Percentiles rank a stretch among this genome's conserved stretches.
These are phyloP conservation scores for Phalaenopsis hybrid DNA, from an alignment of 116 monocot genomes.

Conservation along the genomic window DNA sequence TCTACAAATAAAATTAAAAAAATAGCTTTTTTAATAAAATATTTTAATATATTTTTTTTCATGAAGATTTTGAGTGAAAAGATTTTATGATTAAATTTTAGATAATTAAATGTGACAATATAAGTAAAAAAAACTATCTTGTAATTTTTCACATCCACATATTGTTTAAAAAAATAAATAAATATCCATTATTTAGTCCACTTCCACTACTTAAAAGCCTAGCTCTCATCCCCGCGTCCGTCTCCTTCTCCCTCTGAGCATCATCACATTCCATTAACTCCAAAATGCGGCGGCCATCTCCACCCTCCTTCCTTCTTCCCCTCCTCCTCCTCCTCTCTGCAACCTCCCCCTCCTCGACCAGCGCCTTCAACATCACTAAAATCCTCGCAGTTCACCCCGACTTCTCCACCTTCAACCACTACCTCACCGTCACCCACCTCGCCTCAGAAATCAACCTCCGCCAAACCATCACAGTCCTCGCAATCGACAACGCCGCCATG, in stretches of 20 bases:
- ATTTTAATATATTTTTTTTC: too few species aligned
- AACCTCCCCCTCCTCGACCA: conserved; percentile 7
- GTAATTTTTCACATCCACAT: not conserved
- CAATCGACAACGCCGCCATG: conserved; percentile 74
- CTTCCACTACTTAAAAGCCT: not conserved
- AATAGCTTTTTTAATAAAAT: too few species aligned
- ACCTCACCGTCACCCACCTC: conserved; percentile 59
- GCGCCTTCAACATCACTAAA: conserved; percentile 63
- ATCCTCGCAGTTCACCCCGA: conserved; percentile 67
- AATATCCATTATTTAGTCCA: not conserved
- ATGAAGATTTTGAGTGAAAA: not conserved
- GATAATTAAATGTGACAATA: not conserved
- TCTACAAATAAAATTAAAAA: too few species aligned
- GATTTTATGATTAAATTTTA: not conserved
- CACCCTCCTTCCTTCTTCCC: not conserved
- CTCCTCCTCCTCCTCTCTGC: conserved; percentile 3
- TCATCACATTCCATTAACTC: not conserved
- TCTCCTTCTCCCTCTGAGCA: too few species aligned
- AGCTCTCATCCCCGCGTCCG: not conserved
- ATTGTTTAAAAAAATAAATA: not conserved
- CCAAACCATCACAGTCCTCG: conserved; percentile 79
- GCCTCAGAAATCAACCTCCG: conserved; percentile 63
- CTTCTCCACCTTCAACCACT: conserved; percentile 88
- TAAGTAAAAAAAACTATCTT: too few species aligned
- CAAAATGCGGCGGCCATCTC: not conserved